Conservation (phyloP, 2,329 filamentous ascomycete species). For the Ceratocystis papillata region DNA sequence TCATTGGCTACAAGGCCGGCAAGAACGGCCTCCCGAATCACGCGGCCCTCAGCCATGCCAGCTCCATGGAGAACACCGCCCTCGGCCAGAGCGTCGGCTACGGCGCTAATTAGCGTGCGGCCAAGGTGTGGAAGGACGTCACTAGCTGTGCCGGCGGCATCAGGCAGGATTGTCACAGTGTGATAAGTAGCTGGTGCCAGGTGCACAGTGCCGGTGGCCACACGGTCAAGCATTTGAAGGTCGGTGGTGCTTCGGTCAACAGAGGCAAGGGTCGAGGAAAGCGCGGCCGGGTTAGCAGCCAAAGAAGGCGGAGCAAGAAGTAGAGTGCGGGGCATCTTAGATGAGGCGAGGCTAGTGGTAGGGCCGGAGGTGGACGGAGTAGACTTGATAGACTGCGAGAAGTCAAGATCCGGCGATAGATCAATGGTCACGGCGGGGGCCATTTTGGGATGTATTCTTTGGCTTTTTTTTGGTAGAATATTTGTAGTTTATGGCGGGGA, state of each 20-base stretch:
- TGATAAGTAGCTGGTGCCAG: conserved; percentile 73
- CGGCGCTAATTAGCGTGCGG: conserved; percentile 54
- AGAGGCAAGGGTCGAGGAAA: conserved; percentile 58
- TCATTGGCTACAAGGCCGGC: conserved; percentile 59
- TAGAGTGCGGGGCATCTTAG: conserved; percentile 49
- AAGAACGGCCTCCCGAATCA: conserved; percentile 69
- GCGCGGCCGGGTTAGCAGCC: conserved; percentile 68
- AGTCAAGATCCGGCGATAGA: conserved; percentile 42
- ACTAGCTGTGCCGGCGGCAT: conserved; percentile 53
- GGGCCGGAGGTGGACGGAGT: conserved; percentile 27
- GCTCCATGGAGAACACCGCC: conserved; percentile 59
- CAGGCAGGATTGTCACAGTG: conserved; percentile 70
- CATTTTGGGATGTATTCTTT: conserved; percentile 32
- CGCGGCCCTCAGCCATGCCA: conserved; percentile 39
- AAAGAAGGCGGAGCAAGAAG: conserved; percentile 85
- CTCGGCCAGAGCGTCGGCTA: conserved; percentile 60
- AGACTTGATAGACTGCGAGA: conserved; percentile 31
- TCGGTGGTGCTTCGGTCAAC: conserved; percentile 71
- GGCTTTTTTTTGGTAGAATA: conserved; percentile 28
- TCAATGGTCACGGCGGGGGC: conserved; percentile 46
- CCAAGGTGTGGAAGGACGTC: conserved; percentile 56
- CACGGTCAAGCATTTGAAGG: conserved; percentile 93
- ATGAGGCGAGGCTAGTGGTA: conserved; percentile 30
- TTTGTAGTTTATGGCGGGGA: not conserved
- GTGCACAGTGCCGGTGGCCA: conserved; percentile 67